Percentiles rank a stretch among this genome's conserved stretches.
These are phyloP conservation scores for Pestalotiopsis sp. DNA, from an alignment of 2,329 filamentous ascomycete species.

Conservation along the genomic window DNA sequence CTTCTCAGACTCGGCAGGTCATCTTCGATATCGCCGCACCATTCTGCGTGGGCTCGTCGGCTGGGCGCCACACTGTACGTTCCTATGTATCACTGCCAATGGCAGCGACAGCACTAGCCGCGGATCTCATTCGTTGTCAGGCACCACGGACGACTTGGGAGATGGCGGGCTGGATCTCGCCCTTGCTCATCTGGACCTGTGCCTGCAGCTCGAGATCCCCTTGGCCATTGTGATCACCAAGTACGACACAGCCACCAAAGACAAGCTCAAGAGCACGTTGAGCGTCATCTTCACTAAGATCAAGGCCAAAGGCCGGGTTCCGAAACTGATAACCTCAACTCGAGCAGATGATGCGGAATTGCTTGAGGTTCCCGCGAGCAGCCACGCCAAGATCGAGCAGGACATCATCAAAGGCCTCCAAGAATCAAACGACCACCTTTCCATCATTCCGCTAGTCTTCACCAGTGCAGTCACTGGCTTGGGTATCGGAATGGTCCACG, in stretches of 20 bases:
- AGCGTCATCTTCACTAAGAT: slow-evolving; percentile 74
- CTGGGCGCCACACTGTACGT: slow-evolving; percentile 93
- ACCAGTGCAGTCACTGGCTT: slow-evolving; percentile 85
- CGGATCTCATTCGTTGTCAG: slow-evolving; percentile 47
- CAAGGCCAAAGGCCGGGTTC: slow-evolving; percentile 74
- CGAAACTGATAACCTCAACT: slow-evolving; percentile 69
- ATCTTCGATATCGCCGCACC: slow-evolving; percentile 86
- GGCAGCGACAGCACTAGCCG: slow-evolving; percentile 54
- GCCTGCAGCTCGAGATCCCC: slow-evolving; percentile 77
- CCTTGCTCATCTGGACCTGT: slow-evolving; percentile 81
- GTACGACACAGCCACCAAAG: slow-evolving; percentile 79
- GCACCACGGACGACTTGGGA: slow-evolving; percentile 52
- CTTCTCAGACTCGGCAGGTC: slow-evolving; percentile 88
- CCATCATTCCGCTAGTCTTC: slow-evolving; percentile 79
- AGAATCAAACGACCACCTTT: slow-evolving; percentile 41
- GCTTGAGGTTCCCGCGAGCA: slow-evolving; percentile 55
- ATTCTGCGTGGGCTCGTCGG: slow-evolving; percentile 88
- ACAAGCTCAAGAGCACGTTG: slow-evolving; percentile 70
- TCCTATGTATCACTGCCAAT: slow-evolving; percentile 85
- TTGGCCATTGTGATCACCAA: slow-evolving; percentile 88
- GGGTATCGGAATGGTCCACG: slow-evolving; percentile 81
- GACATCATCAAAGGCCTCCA: slow-evolving; percentile 53
- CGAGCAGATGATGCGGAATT: slow-evolving; percentile 53
- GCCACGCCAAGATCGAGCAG: slow-evolving; percentile 60
- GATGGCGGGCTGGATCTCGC: slow-evolving; percentile 70